phyloP scores from a whole-genome alignment of 306 rosid genomes.

The Argentina anserina region DNA sequence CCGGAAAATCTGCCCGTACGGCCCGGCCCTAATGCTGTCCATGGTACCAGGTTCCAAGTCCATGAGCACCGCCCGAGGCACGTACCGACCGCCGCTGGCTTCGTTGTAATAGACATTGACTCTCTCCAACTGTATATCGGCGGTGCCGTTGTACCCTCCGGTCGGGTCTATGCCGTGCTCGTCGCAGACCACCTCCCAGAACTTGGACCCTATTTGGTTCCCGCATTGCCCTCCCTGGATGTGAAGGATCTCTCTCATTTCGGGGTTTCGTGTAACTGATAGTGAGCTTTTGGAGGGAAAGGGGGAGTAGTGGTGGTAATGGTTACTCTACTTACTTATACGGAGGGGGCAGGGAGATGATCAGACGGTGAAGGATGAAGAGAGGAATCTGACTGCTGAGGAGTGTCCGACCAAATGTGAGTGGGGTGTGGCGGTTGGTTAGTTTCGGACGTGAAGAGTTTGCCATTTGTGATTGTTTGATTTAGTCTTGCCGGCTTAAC shows the following conservation, averaged over 20 bases:
- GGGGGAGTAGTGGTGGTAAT: slow-evolving; percentile 15
- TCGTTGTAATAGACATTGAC: slow-evolving; percentile 57
- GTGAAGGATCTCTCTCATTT: slow-evolving; percentile 77
- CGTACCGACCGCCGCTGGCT: slow-evolving; percentile 54
- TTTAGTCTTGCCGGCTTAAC: slow-evolving; percentile 24
- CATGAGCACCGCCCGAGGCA: slow-evolving; percentile 76
- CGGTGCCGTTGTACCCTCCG: slow-evolving; percentile 41
- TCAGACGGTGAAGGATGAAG: slow-evolving; percentile 6
- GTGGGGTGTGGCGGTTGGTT: slow-evolving; percentile 4
- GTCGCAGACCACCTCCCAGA: slow-evolving; percentile 67
- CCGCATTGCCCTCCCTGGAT: slow-evolving; percentile 80
- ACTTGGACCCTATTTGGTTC: slow-evolving; percentile 64
- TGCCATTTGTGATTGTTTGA: slow-evolving; percentile 18
- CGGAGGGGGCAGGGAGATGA: slow-evolving; percentile 2
- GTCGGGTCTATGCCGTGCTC: slow-evolving; percentile 60
- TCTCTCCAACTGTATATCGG: slow-evolving; percentile 54
- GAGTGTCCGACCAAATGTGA: slow-evolving; percentile 8
- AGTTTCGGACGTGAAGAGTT: background rate
- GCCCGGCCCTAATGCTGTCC: slow-evolving; percentile 55
- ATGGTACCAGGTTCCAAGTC: slow-evolving; percentile 85
- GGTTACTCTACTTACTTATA: slow-evolving; percentile 30
- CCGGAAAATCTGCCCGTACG: slow-evolving; percentile 66
- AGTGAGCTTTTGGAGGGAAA: slow-evolving; percentile 7
- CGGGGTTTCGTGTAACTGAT: slow-evolving; percentile 13
- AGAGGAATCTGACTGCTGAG: slow-evolving; percentile 24